Evolutionary conservation across 2,329 filamentous ascomycete species (phyloP), one percentile per base, ranked within the genome.

Genomic region (Lachnellula subtilissima): DNA sequence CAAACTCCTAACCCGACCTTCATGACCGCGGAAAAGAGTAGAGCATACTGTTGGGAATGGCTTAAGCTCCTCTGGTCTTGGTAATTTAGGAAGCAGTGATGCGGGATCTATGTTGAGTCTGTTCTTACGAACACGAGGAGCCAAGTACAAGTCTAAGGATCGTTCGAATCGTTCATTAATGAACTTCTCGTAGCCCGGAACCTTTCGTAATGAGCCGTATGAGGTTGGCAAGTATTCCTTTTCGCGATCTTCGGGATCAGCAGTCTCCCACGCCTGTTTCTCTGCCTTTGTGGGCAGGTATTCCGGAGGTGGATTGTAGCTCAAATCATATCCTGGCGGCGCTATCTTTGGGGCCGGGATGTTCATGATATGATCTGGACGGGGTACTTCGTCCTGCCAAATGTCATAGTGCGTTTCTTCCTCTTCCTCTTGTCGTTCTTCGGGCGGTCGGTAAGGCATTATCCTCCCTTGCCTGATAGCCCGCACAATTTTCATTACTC

Each of bases 101-200:
- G 89, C 88, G 3, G 94, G 94, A 67, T 99, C 94, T 68, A 99
- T 97, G 74, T 97, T 96, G 68, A 99, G 83, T 72, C 92, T 89
- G 76, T 92, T 97, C 72, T 95, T 88, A 58, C 93, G 85, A 55
- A 99, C 85, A 68, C 94, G 83, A 48, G 95, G 94, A 15, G 95
- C 94, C 57, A 99, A 81, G 72, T 99, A 99, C 17, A 99, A 81
- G 74, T 99, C 95, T 64, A 99, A 77, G 71, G 91, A 97, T 62
- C 95, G 82, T 72, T 99, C 92, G 66, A 99, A 99, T 64, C 92
- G 87, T 73, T 99, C 94, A 73, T 97, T 96, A 70, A 99, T 85
- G 64, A 97, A 91, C 53, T 81, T 82, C 50, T 88, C 89, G 70
- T 96, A 99, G 15, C 88, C 95, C 50, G 95, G 94, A 6, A 97